Evolutionary conservation across 2,329 filamentous ascomycete genomes (phyloP), one percentile per base, ranked within the genome.

Genomic region (Scytalidium sp.): DNA sequence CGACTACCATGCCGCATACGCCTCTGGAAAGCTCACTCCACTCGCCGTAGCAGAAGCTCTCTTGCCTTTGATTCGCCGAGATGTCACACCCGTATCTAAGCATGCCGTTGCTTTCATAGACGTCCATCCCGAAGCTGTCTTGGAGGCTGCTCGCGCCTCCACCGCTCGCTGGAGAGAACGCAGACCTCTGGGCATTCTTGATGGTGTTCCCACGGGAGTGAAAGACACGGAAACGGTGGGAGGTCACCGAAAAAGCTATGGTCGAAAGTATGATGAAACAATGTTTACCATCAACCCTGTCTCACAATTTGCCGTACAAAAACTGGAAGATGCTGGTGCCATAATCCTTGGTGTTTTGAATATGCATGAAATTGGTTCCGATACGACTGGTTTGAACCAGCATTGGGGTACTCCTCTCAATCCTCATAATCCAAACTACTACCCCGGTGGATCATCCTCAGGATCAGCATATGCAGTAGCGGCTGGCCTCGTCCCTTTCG

Each of bases 391-490:
- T 56, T 90, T 90, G 66, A 96, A 96, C 62, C 77, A 79, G 25
- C 93, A 88, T 71, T 94, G 89, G 65, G 89, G 90, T 42, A 93
- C 90, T 0, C 88, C 90, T 0, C 74, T 76, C 13, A 94, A 94
- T 60, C 89, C 89, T 0, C 83, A 88, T 66, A 89, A 92, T 63
- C 64, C 71, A 0, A 64, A 73, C 3, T 93, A 90, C 70, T 94
- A 94, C 66, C 44, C 89, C 0, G 91, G 91, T 27, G 91, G 91
- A 17, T 96, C 91, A 64, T 97, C 93, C 1, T 94, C 94, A 42
- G 94, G 94, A 13, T 95, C 91, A 64, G 93, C 93, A 2, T 83
- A 95, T 17, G 89, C 90, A 8, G 89, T 97, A 20, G 81, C 80
- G 19, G 75, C 80, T 1, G 80, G 80, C 20, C 72, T 79, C 2